Conservation (phyloP, 2,329 filamentous ascomycete genomes). For the Apiospora koreana region DNA sequence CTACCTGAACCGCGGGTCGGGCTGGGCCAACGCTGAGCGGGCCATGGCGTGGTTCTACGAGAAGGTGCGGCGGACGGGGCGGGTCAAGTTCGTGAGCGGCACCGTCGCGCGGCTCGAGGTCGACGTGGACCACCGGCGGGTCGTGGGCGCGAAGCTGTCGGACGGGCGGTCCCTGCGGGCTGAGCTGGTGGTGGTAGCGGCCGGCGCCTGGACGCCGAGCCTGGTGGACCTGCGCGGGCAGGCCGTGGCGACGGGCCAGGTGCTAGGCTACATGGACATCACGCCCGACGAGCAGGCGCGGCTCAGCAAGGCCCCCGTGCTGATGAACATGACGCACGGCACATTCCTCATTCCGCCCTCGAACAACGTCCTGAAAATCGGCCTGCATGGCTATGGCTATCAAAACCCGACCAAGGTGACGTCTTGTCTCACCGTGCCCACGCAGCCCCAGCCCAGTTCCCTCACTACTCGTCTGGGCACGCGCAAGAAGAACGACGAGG, state of each 20-base stretch:
- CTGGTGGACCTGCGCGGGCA: constrained; percentile 78
- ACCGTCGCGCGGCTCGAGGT: constrained; percentile 46
- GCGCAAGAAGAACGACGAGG: neutral
- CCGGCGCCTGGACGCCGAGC: constrained; percentile 82
- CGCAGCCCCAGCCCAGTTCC: constrained; percentile 14
- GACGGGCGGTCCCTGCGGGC: constrained; percentile 56
- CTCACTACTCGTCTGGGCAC: neutral
- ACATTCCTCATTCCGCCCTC: constrained; percentile 75
- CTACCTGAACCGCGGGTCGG: constrained; percentile 73
- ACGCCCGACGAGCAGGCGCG: constrained; percentile 68
- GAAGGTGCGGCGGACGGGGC: constrained; percentile 53
- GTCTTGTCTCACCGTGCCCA: constrained; percentile 25
- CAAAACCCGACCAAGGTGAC: constrained; percentile 46
- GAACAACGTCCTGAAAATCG: constrained; percentile 65
- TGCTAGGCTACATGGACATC: constrained; percentile 75
- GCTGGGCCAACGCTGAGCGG: constrained; percentile 78
- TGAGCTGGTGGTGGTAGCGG: constrained; percentile 76
- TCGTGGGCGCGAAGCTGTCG: constrained; percentile 60
- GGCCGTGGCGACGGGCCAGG: constrained; percentile 79
- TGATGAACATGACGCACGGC: constrained; percentile 71
- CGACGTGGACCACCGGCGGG: constrained; percentile 29
- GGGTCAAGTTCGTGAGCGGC: constrained; percentile 57
- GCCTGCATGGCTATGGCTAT: constrained; percentile 71
- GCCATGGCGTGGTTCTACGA: constrained; percentile 66
- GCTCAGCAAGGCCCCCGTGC: constrained; percentile 68